Evolutionary conservation across 768 basidiomycete species (phyloP).

Genomic region (Mycena venus): DNA sequence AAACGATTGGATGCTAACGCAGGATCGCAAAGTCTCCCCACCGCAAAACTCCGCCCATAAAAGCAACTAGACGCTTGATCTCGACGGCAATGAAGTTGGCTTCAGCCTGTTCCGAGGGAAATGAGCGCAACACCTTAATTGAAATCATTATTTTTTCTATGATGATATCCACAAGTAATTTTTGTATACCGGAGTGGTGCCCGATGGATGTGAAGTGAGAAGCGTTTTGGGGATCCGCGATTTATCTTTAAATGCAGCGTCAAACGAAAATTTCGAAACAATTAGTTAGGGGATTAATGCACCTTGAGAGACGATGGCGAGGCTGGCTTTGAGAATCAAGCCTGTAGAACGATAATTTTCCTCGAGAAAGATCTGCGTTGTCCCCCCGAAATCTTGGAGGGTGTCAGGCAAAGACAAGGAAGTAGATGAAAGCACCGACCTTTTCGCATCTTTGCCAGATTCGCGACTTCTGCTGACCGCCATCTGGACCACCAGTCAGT

Average conservation of each 20-base stretch:
- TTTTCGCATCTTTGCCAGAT: conserved; percentile 78
- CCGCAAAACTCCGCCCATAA: conserved; percentile 76
- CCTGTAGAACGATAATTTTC: conserved; percentile 90
- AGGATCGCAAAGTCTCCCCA: conserved; percentile 89
- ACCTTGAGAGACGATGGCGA: conserved; percentile 90
- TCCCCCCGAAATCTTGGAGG: conserved; percentile 71
- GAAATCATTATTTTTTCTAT: too few relatives aligned
- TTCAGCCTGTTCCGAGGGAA: conserved; percentile 71
- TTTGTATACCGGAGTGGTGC: conserved; percentile 71
- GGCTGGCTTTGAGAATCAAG: conserved; percentile 77
- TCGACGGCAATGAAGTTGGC: conserved; percentile 80
- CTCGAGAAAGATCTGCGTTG: conserved; percentile 81
- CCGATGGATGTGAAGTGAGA: conserved; percentile 74
- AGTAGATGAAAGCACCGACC: conserved; percentile 49
- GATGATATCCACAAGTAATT: too few relatives aligned
- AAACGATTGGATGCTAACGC: conserved; percentile 56
- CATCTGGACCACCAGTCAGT: conserved; percentile 83
- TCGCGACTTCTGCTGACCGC: conserved; percentile 85
- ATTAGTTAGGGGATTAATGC: conserved; percentile 6
- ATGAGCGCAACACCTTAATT: conserved; percentile 67
- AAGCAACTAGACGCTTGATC: conserved; percentile 82
- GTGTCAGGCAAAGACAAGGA: conserved; percentile 9
- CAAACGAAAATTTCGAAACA: neutral
- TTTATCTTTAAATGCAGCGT: conserved; percentile 63
- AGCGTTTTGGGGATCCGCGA: conserved; percentile 82